phyloP scores from a whole-genome alignment of 1,284 basidiomycete genomes.

The Austroboletus sp. region DNA sequence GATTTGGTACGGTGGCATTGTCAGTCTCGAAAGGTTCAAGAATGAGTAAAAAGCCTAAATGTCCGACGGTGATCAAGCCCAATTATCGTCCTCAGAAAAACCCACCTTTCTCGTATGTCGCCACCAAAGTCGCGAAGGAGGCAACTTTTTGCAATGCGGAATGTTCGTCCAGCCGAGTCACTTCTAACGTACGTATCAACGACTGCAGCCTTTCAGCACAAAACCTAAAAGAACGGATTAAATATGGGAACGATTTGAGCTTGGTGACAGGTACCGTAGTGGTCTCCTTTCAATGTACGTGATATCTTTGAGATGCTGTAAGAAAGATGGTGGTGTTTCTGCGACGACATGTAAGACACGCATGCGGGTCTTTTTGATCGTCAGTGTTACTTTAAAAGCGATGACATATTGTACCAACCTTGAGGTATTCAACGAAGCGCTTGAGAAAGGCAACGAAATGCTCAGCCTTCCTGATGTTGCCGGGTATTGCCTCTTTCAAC shows the following conservation, averaged over 20 bases:
- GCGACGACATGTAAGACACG: conserved; percentile 97
- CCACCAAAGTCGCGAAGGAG: conserved; percentile 91
- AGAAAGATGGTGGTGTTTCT: conserved; percentile 97
- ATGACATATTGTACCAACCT: conserved; percentile 46
- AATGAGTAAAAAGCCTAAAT: conserved; percentile 87
- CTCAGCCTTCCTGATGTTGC: conserved; percentile 97
- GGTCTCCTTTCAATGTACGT: conserved; percentile 97
- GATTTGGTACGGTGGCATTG: conserved; percentile 96
- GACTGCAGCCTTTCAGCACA: conserved; percentile 95
- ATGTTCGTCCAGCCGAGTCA: conserved; percentile 88
- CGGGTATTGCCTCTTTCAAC: conserved; percentile 90
- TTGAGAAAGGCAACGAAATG: conserved; percentile 99
- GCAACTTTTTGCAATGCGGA: conserved; percentile 92
- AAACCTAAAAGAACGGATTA: conserved; percentile 52
- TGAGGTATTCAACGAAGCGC: conserved; percentile 97
- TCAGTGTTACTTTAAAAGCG: conserved; percentile 13
- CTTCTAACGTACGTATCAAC: conserved; percentile 86
- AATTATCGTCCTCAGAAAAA: neutral
- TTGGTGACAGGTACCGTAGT: conserved; percentile 55
- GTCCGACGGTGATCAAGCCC: conserved; percentile 4
- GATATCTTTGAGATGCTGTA: conserved; percentile 98
- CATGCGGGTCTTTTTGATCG: conserved; percentile 77
- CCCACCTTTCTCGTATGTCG: conserved; percentile 94
- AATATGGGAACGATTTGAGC: neutral
- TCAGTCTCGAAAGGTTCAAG: conserved; percentile 99